Percentiles rank a stretch among this genome's conserved stretches.
Evolutionary conservation across 2,329 filamentous ascomycete species (phyloP).

Genomic region (Orbilia javanica): DNA sequence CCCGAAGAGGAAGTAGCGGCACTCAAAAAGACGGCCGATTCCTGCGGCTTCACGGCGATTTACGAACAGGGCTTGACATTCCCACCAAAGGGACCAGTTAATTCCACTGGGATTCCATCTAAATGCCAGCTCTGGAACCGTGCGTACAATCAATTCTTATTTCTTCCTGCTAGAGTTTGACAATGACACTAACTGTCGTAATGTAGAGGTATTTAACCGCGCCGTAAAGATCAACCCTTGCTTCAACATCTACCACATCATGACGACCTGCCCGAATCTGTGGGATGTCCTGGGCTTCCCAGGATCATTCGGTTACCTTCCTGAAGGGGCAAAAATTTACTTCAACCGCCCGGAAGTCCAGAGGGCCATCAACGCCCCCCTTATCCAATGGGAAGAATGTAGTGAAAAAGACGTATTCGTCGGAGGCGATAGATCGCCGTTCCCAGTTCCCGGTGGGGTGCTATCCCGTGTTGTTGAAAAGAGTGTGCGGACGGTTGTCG

Average conservation of each 20-base stretch:
- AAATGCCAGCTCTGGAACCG: constrained; percentile 36
- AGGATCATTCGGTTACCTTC: constrained; percentile 69
- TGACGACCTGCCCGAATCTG: constrained; percentile 70
- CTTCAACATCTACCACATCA: constrained; percentile 81
- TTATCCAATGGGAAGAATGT: constrained; percentile 72
- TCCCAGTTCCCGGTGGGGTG: constrained; percentile 71
- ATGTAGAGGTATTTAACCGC: constrained; percentile 69
- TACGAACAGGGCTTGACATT: constrained; percentile 75
- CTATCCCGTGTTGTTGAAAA: constrained; percentile 79
- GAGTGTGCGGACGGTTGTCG: constrained; percentile 79
- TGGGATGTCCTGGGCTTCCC: constrained; percentile 62
- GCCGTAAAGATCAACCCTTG: constrained; percentile 77
- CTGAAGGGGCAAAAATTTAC: constrained; percentile 74
- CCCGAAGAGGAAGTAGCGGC: constrained; percentile 72
- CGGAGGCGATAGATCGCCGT: constrained; percentile 69
- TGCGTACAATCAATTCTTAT: background rate
- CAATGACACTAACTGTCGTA: background rate
- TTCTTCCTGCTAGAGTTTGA: background rate
- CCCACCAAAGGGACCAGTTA: constrained; percentile 75
- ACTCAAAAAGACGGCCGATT: constrained; percentile 69
- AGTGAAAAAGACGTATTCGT: constrained; percentile 67
- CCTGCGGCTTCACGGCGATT: constrained; percentile 75
- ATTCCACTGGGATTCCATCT: constrained; percentile 63
- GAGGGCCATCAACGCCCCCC: constrained; percentile 75
- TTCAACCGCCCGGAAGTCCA: constrained; percentile 80